Evolutionary conservation across 305 asterid genomes (phyloP), one percentile per base, ranked within the genome.

Genomic region (Fraxinus baroniana): DNA sequence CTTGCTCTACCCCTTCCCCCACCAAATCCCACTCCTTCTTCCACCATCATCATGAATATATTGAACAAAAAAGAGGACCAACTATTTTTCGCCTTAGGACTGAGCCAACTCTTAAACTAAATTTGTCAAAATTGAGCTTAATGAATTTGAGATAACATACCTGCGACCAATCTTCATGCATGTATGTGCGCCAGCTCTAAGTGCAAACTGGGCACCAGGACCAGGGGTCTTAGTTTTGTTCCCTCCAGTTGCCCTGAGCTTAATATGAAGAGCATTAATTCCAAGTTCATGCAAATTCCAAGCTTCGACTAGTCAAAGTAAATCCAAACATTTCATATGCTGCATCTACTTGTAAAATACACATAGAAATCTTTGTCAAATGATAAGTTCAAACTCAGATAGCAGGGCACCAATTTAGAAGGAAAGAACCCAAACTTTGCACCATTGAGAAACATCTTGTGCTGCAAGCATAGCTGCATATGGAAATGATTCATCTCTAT

Each of bases 381-480:
- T 2, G 35, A 37, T 13, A 18, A 30, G 5, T 20, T 70, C 18
- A 13, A 76, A 30, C 0, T 8, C 39, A n/a, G 36, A 68, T 36
- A 10, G 1, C 33, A 73, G 1, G 26, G 9, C 30, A 46, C 6
- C 15, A 62, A 22, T 28, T 24, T 36, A 22, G 76, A 10, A 66
- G 60, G 74, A 12, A 74, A 13, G 66, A 68, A n/a, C n/a, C n/a
- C 8, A 17, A 68, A 91, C 94, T 93, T 91, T 91, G 95, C 95
- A 91, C 88, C 95, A 86, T 15, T 82, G 87, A 10, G 95, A 77
- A 66, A 90, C 90, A 81, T 91, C 93, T 35, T 91, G 95, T 18
- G 95, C 95, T 39, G 95, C 93, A 89, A 90, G 97, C 97, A 93
- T 93, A 85, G 97, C 97, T 4, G 97, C 96, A 79, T 93, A 92